A percentile compares a stretch with the other conserved stretches of the same genome.
Conservation (phyloP, 768 basidiomycete species). For the Hypholoma fasciculare region DNA sequence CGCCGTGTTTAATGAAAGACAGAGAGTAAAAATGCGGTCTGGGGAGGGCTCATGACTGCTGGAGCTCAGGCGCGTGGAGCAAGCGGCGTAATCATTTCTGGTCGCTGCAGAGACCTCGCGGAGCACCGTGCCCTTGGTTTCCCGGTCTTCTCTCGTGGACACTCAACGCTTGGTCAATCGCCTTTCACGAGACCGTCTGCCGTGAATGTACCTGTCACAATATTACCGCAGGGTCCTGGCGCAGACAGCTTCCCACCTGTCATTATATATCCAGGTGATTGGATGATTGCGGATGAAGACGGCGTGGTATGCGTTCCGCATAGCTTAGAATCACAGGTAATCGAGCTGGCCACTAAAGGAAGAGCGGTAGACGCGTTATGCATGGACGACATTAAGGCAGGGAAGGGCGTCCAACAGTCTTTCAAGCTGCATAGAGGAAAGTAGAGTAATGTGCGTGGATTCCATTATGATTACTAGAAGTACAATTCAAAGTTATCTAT, state of each 20-base stretch:
- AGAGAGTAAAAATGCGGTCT: constrained; percentile 81
- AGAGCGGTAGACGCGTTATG: constrained; percentile 70
- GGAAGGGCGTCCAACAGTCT: constrained; percentile 73
- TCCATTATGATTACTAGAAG: constrained; percentile 10
- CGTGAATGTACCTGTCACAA: constrained; percentile 64
- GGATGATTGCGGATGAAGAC: constrained; percentile 85
- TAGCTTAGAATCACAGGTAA: constrained; percentile 51
- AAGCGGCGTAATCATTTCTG: constrained; percentile 78
- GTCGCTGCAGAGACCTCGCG: constrained; percentile 79
- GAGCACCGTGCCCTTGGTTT: constrained; percentile 74
- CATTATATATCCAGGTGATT: constrained; percentile 71
- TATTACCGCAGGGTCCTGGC: constrained; percentile 40
- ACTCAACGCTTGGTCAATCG: constrained; percentile 84
- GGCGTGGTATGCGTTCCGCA: constrained; percentile 84
- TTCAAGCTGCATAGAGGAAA: constrained; percentile 75
- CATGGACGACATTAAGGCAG: constrained; percentile 72
- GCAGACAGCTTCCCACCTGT: constrained; percentile 51
- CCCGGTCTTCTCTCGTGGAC: constrained; percentile 80
- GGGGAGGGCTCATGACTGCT: constrained; percentile 92
- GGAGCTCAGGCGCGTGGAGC: constrained; percentile 74
- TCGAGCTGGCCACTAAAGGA: constrained; percentile 56
- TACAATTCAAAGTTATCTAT: constrained; percentile 2
- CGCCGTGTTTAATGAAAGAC: not conserved
- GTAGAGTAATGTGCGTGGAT: constrained; percentile 14
- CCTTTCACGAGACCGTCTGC: constrained; percentile 82